Percentiles rank a stretch among this genome's conserved stretches.
Evolutionary conservation across 345 rosid species (phyloP).

Genomic region (Hevea brasiliensis): DNA sequence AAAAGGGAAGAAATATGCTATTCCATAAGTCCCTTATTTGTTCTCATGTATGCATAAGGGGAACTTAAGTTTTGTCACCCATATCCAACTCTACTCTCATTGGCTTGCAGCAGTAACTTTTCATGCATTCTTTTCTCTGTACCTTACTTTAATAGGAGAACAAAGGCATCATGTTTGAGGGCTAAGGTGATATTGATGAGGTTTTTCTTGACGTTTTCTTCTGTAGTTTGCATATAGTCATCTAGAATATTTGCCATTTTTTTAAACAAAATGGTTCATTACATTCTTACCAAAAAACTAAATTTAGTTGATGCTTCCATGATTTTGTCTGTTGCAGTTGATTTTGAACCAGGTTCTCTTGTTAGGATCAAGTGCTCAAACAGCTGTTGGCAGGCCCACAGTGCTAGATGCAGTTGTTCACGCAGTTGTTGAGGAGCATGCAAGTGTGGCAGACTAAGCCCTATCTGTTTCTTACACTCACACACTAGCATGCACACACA

Average conservation of each 20-base stretch:
- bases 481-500: neutral
- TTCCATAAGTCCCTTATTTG: neutral
- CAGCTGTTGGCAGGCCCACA: constrained; percentile 81
- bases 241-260: no score
- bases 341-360: constrained; percentile 79
- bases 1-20: neutral
- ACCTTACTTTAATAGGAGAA: neutral
- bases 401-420: constrained; percentile 81
- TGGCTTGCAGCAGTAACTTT: neutral
- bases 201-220: no score
- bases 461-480: neutral
- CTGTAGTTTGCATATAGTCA: no score
- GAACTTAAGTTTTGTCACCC: neutral
- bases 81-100: neutral
- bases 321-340: constrained; percentile 51
- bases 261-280: no score
- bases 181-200: no score
- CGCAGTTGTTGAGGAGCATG: constrained; percentile 98
- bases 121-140: neutral
- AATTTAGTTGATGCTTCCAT: constrained; percentile 6
- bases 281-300: no score
- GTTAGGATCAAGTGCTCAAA: constrained; percentile 71
- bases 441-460: constrained; percentile 53
- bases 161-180: neutral
- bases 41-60: neutral